phyloP scores from a whole-genome alignment of 768 basidiomycete genomes.

The Lepiota brunneoincarnata region DNA sequence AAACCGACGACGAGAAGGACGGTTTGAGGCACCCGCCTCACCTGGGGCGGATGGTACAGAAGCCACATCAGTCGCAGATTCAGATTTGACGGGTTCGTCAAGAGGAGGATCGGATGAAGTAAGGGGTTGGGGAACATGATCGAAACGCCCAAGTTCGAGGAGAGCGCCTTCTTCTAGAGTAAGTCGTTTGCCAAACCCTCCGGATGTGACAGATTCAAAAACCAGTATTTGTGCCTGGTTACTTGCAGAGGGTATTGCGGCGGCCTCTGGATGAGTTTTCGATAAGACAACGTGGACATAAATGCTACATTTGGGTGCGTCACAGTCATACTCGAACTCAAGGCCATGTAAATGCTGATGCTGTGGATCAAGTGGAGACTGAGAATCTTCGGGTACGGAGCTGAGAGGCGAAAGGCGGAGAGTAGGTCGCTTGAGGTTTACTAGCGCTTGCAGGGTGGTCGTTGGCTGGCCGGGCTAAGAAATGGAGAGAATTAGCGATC shows the following conservation, averaged over 20 bases:
- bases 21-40: conserved; percentile 6
- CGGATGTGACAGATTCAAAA: conserved; percentile 66
- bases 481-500: neutral
- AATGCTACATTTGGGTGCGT: conserved; percentile 81
- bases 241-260: conserved; percentile 27
- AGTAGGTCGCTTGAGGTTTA: conserved; percentile 91
- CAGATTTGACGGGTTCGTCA: conserved; percentile 19
- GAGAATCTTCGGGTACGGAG: conserved; percentile 40
- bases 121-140: conserved; percentile 32
- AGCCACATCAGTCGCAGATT: conserved; percentile 12
- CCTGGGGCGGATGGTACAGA: conserved; percentile 8
- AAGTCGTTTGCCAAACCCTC: conserved; percentile 78
- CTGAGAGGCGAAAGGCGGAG: conserved; percentile 71
- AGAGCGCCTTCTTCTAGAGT: conserved; percentile 76
- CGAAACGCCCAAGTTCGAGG: conserved; percentile 78
- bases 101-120: neutral
- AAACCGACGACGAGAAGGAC: conserved; percentile 52
- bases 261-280: conserved; percentile 58
- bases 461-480: conserved; percentile 75
- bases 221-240: conserved; percentile 49
- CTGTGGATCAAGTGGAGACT: conserved; percentile 35
- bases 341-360: conserved; percentile 69
- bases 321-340: conserved; percentile 92
- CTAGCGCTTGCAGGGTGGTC: conserved; percentile 90
- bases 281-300: conserved; percentile 74